Evolutionary conservation across 2,329 filamentous ascomycete genomes (phyloP).

Genomic region (Ciborinia camelliae): DNA sequence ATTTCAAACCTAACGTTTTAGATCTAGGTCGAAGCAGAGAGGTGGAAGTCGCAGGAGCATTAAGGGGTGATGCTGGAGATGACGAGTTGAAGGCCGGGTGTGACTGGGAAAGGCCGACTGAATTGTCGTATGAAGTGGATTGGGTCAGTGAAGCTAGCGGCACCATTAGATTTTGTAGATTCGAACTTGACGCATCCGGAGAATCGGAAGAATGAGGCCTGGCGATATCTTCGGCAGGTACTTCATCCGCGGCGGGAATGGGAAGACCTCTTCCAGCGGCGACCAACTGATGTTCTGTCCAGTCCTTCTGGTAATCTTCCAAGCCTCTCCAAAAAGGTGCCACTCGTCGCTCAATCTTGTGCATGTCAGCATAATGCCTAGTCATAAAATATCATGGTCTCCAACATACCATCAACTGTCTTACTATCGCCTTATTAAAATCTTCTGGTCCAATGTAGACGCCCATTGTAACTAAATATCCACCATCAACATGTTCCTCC

Average conservation of each 20-base stretch:
- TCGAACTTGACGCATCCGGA: constrained; percentile 53
- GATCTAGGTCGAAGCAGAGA: constrained; percentile 76
- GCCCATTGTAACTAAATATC: constrained; percentile 89
- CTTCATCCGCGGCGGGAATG: constrained; percentile 79
- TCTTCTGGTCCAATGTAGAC: constrained; percentile 91
- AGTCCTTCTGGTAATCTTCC: constrained; percentile 81
- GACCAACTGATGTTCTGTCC: constrained; percentile 94
- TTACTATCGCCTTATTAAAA: constrained; percentile 83
- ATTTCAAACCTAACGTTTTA: constrained; percentile 80
- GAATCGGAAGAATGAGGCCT: constrained; percentile 46
- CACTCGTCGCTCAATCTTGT: constrained; percentile 82
- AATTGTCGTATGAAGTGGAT: constrained; percentile 73
- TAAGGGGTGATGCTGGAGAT: constrained; percentile 51
- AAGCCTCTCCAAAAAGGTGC: constrained; percentile 96
- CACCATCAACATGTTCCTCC: constrained; percentile 91
- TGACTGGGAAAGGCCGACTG: constrained; percentile 55
- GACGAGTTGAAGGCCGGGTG: constrained; percentile 60
- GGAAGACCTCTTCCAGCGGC: constrained; percentile 81
- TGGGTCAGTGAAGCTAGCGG: constrained; percentile 75
- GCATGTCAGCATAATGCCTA: constrained; percentile 25
- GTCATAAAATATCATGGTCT: constrained; percentile 3
- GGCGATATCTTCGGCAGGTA: constrained; percentile 65
- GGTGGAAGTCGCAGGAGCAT: constrained; percentile 44
- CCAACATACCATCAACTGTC: constrained; percentile 76
- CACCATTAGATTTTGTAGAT: constrained; percentile 70